phyloP scores from a whole-genome alignment of 805 yeast genomes.

The Yarrowia sp. region DNA sequence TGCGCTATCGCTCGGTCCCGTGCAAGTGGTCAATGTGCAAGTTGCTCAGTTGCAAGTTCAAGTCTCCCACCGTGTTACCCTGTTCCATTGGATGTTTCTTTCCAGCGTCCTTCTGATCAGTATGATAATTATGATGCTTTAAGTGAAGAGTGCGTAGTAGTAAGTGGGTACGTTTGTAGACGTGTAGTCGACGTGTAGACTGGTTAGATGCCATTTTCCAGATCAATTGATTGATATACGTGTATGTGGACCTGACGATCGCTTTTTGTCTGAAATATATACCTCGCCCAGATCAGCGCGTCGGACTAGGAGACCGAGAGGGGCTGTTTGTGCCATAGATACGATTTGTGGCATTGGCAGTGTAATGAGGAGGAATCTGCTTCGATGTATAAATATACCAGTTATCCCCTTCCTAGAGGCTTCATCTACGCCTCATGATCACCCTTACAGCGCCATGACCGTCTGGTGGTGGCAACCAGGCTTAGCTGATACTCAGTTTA shows the following conservation, averaged over 20 bases:
- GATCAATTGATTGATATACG: slow-evolving; percentile 12
- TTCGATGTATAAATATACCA: neutral
- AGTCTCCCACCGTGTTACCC: slow-evolving; percentile 38
- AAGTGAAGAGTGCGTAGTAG: neutral
- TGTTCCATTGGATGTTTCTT: slow-evolving; percentile 32
- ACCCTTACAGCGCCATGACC: no score
- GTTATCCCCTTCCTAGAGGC: no score
- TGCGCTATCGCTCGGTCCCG: slow-evolving; percentile 5
- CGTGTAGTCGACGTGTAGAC: neutral
- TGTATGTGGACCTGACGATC: slow-evolving; percentile 13
- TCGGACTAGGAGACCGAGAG: no score
- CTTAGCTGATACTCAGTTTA: slow-evolving; percentile 8
- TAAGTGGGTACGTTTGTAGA: neutral
- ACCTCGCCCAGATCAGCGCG: slow-evolving; percentile 1
- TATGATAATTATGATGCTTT: slow-evolving; percentile 35
- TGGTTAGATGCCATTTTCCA: no score
- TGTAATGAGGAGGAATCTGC: no score
- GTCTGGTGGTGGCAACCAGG: neutral
- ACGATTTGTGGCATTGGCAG: no score
- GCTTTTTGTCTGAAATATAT: neutral
- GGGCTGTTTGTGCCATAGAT: no score
- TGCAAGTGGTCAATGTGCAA: slow-evolving; percentile 20
- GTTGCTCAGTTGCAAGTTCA: slow-evolving; percentile 16
- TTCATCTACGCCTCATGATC: no score
- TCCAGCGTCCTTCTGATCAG: slow-evolving; percentile 27